Conservation (phyloP, 306 rosid genomes). For the Herpetospermum pedunculosum region DNA sequence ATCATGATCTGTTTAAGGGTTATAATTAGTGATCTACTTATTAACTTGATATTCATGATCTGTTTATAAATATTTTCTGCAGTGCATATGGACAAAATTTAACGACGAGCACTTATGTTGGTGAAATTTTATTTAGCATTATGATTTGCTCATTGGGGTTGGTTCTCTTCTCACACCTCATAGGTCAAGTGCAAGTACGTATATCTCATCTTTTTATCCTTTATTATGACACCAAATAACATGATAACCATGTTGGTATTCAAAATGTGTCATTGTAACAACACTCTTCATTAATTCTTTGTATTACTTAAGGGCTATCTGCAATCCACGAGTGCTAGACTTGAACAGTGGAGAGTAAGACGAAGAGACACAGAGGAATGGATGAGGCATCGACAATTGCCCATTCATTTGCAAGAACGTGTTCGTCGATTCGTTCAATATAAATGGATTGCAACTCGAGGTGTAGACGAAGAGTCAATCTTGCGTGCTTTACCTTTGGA, state of each 20-base stretch:
- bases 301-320: conserved; percentile 38
- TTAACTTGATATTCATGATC: neutral
- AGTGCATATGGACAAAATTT: conserved; percentile 80
- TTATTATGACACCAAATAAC: neutral
- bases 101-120: conserved; percentile 26
- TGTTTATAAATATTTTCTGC: conserved; percentile 11
- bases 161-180: conserved; percentile 77
- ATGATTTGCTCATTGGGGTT: conserved; percentile 56
- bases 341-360: conserved; percentile 82
- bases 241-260: neutral
- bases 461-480: conserved; percentile 78
- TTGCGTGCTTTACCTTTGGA: conserved; percentile 64
- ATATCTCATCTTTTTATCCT: neutral
- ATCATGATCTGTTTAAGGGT: too few species aligned
- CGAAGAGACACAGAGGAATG: conserved; percentile 89
- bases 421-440: conserved; percentile 76
- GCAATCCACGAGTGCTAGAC: conserved; percentile 75
- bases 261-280: neutral
- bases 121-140: conserved; percentile 55
- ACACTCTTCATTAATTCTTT: neutral
- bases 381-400: conserved; percentile 94
- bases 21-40: too few species aligned
- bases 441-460: conserved; percentile 86
- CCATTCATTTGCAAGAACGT: conserved; percentile 55
- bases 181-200: conserved; percentile 87